Base-by-base conservation (phyloP, 2,329 filamentous ascomycete genomes). In the Parasarocladium wereldwijsianum region DNA sequence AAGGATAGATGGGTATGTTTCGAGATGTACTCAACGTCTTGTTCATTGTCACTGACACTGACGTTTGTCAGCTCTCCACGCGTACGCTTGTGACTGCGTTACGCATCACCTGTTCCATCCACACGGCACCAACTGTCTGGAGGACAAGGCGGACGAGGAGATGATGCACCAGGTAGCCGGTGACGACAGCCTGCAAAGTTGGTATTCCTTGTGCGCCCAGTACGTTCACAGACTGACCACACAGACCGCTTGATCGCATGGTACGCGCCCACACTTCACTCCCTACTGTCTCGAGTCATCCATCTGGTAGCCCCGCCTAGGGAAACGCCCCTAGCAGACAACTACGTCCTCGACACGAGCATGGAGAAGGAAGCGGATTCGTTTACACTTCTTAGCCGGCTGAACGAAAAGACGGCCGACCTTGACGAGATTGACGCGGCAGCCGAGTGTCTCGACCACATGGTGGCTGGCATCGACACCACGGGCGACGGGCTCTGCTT, bases 391-490 rank as follows among this genome's bases (percentile, higher is more conserved):
- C 27, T 37, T 17, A 32, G 35, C 24, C 33, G 33, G 7, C 31
- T 37, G 3, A 23, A 28, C 14, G 34, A 38, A 14, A 34, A 17
- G 41, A 47, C 51, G 5, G 42, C 36, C 4, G 48, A 55, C 4
- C 55, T 76, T 19, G 58, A 66, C 19, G 47, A 55, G 4, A 50
- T 68, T 3, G 64, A 74, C 40, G 63, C 70, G 37, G 73, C 73
- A 0, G 74, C 75, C 13, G 76, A 82, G 48, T 77, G 71, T 40
- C 64, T 77, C 33, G 76, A 81, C 40, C 76, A 81, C 46, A 72
- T 81, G 68, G 71, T 67, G 0, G 76, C 76, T 0, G 76, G 76
- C 0, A 78, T 81, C 35, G 76, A 81, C 40, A 81, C 76, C 1
- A 80, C 76, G 0, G 74, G 75, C 11, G 76, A 81, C 39, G 72